These are phyloP conservation scores for Fragilariopsis cylindrus DNA, from an alignment of 108 stramenopile species.

Conservation along the genomic window DNA sequence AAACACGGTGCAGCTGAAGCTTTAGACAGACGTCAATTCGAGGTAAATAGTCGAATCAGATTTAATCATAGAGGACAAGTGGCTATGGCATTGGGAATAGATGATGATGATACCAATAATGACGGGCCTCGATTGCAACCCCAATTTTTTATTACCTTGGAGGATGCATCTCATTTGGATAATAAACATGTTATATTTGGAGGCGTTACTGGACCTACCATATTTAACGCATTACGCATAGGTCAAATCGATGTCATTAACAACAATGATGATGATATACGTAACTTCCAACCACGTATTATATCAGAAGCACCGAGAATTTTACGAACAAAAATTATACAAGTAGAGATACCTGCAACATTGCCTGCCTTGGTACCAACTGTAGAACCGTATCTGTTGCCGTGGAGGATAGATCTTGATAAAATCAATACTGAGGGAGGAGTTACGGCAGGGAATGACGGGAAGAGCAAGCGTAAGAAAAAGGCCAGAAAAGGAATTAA, in stretches of 20 bases:
- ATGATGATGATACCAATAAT: constrained; percentile 32
- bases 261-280: constrained; percentile 46
- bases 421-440: neutral
- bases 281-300: constrained; percentile 40
- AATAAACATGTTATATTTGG: constrained; percentile 93
- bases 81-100: constrained; percentile 83
- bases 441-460: neutral
- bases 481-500: constrained; percentile 79
- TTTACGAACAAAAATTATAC: constrained; percentile 70
- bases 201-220: constrained; percentile 85
- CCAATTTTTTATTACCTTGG: constrained; percentile 96
- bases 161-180: constrained; percentile 86
- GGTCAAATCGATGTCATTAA: constrained; percentile 64
- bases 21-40: constrained; percentile 68
- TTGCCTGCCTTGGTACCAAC: constrained; percentile 12
- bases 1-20: constrained; percentile 37
- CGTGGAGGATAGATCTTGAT: constrained; percentile 38
- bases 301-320: constrained; percentile 67
- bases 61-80: constrained; percentile 94
- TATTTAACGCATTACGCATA: constrained; percentile 93
- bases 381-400: constrained; percentile 34
- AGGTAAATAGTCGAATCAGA: constrained; percentile 84
- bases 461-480: constrained; percentile 28
- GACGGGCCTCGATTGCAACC: constrained; percentile 62
- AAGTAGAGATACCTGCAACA: constrained; percentile 74